These are phyloP conservation scores for Candida wancherniae DNA, from an alignment of 805 yeast species.

Conservation along the genomic window DNA sequence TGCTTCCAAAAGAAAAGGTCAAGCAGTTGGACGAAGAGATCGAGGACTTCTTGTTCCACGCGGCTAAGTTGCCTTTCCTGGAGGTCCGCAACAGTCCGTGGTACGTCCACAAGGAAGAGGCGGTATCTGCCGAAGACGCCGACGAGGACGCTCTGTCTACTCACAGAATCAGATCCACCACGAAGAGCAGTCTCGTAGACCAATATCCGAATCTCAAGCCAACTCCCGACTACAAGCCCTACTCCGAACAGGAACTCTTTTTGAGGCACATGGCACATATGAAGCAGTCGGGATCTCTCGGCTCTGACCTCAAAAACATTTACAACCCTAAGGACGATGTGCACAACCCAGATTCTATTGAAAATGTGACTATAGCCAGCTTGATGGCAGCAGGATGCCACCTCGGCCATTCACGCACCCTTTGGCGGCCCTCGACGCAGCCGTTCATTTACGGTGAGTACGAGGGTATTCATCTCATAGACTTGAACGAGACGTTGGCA, in stretches of 20 bases:
- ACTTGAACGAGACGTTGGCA: constrained; percentile 75
- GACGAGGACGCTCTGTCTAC: constrained; percentile 8
- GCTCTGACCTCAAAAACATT: constrained; percentile 59
- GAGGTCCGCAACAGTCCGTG: constrained; percentile 33
- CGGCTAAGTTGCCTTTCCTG: constrained; percentile 29
- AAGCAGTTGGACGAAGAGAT: constrained; percentile 38
- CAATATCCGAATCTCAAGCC: constrained; percentile 61
- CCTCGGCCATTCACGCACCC: constrained; percentile 81
- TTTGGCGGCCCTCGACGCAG: constrained; percentile 77
- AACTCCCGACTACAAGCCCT: constrained; percentile 58
- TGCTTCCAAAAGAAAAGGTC: constrained; percentile 29
- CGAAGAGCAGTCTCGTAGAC: constrained; percentile 25
- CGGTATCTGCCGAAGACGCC: neutral
- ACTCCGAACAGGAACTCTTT: constrained; percentile 71
- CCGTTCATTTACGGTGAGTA: constrained; percentile 85
- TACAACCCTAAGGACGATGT: constrained; percentile 69
- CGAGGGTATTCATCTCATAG: constrained; percentile 87
- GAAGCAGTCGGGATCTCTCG: constrained; percentile 49
- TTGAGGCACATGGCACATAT: constrained; percentile 68
- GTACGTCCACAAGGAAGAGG: constrained; percentile 10
- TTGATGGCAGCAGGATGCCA: constrained; percentile 92
- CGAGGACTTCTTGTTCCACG: constrained; percentile 31
- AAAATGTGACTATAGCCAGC: constrained; percentile 60
- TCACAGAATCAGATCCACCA: constrained; percentile 26
- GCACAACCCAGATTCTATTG: constrained; percentile 50